Conservation (phyloP, 225 moss, liverwort and hornwort genomes). For the Pleurozium schreberi region DNA sequence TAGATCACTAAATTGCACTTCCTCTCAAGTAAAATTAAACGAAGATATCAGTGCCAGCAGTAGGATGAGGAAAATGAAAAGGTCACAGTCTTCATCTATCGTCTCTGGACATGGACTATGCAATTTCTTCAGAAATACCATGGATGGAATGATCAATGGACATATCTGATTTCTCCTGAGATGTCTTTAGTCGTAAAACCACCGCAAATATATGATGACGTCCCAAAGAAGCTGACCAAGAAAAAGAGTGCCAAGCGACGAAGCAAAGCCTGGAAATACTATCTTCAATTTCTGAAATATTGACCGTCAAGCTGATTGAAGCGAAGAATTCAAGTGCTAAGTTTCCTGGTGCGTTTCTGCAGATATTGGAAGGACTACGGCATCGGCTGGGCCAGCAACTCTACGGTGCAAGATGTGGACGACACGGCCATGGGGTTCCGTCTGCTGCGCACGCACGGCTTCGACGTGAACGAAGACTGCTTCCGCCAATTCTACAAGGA, state of each 20-base stretch:
- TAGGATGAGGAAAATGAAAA: neutral
- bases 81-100: too few relatives aligned
- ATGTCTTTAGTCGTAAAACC: neutral
- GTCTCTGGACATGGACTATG: neutral
- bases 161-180: neutral
- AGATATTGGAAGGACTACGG: slow-evolving; percentile 36
- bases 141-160: too few relatives aligned
- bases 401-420: slow-evolving; percentile 56
- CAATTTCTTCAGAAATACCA: neutral
- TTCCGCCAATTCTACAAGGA: slow-evolving; percentile 57
- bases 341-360: neutral
- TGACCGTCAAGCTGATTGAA: neutral
- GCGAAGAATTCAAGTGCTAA: neutral
- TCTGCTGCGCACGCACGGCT: slow-evolving; percentile 66
- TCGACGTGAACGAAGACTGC: slow-evolving; percentile 50
- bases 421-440: slow-evolving; percentile 83
- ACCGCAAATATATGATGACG: too few relatives aligned
- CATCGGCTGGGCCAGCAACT: slow-evolving; percentile 51
- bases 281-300: neutral
- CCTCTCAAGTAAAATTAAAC: neutral
- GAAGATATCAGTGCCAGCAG: neutral
- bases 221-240: too few relatives aligned
- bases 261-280: neutral
- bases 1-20: neutral
- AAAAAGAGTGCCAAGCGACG: neutral